Evolutionary conservation across 1,284 basidiomycete genomes (phyloP).

Genomic region (Fistulina hepatica): DNA sequence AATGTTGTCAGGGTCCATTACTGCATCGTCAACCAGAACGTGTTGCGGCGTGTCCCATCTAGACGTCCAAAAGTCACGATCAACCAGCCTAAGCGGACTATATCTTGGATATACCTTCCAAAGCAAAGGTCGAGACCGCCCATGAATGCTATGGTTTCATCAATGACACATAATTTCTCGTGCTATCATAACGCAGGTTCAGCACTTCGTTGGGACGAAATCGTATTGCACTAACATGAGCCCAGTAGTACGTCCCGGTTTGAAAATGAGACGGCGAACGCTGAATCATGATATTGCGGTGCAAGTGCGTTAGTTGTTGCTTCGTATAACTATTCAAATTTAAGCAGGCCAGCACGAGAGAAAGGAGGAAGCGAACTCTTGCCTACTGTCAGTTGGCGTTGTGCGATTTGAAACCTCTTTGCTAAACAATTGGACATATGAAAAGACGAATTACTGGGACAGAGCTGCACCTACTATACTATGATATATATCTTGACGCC

Average conservation of each 20-base stretch:
- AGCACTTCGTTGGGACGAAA: constrained; percentile 6
- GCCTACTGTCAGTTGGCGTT: constrained; percentile 87
- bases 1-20: constrained; percentile 42
- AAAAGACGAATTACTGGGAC: constrained; percentile 2
- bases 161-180: constrained; percentile 97
- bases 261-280: constrained; percentile 96
- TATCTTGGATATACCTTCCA: constrained; percentile 43
- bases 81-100: neutral
- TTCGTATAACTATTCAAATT: constrained; percentile 68
- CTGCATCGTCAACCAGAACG: constrained; percentile 77
- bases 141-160: constrained; percentile 97
- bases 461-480: constrained; percentile 55
- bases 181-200: constrained; percentile 42
- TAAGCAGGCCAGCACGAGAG: constrained; percentile 2
- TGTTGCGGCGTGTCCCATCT: constrained; percentile 98
- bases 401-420: constrained; percentile 97
- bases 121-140: constrained; percentile 94
- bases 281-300: constrained; percentile 94
- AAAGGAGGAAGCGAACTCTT: constrained; percentile 37
- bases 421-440: constrained; percentile 38
- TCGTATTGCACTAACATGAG: constrained; percentile 53
- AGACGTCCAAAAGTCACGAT: neutral
- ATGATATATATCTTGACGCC: constrained; percentile 97
- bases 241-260: constrained; percentile 98
- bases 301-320: constrained; percentile 72